Conservation (phyloP, 2,329 filamentous ascomycete species). For the Colletotrichum sp. region DNA sequence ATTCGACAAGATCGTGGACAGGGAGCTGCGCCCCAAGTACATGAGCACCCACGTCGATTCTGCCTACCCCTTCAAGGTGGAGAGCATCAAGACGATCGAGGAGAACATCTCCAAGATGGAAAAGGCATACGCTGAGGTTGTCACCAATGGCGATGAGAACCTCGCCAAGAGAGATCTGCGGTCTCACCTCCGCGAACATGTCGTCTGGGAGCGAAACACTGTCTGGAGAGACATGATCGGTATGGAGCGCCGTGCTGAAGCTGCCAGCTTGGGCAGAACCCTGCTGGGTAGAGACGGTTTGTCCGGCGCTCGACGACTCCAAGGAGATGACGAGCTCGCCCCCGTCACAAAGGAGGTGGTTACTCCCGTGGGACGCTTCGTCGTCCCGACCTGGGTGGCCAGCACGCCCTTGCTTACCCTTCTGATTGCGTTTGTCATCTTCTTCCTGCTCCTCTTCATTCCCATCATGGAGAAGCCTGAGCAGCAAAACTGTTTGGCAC, state of each 20-base stretch:
- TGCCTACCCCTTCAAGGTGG: constrained; percentile 80
- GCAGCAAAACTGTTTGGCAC: constrained; percentile 94
- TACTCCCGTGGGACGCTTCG: constrained; percentile 81
- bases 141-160: constrained; percentile 79
- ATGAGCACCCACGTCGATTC: constrained; percentile 75
- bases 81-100: constrained; percentile 74
- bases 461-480: constrained; percentile 87
- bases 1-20: constrained; percentile 94
- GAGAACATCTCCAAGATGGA: constrained; percentile 79
- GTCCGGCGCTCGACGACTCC: constrained; percentile 71
- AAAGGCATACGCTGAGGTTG: constrained; percentile 77
- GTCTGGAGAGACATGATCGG: constrained; percentile 99
- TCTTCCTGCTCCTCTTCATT: constrained; percentile 74
- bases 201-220: constrained; percentile 98
- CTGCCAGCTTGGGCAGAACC: constrained; percentile 86
- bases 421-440: constrained; percentile 72
- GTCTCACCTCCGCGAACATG: constrained; percentile 91
- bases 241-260: constrained; percentile 93
- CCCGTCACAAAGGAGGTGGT: constrained; percentile 69
- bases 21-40: constrained; percentile 78
- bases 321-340: constrained; percentile 80
- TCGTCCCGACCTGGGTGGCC: constrained; percentile 81
- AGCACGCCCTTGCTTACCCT: constrained; percentile 83
- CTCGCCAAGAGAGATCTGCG: constrained; percentile 85
- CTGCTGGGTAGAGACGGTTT: constrained; percentile 79